Evolutionary conservation across 2,329 filamentous ascomycete genomes (phyloP), one percentile per base, ranked within the genome.

Genomic region (Verticillium alfalfae): DNA sequence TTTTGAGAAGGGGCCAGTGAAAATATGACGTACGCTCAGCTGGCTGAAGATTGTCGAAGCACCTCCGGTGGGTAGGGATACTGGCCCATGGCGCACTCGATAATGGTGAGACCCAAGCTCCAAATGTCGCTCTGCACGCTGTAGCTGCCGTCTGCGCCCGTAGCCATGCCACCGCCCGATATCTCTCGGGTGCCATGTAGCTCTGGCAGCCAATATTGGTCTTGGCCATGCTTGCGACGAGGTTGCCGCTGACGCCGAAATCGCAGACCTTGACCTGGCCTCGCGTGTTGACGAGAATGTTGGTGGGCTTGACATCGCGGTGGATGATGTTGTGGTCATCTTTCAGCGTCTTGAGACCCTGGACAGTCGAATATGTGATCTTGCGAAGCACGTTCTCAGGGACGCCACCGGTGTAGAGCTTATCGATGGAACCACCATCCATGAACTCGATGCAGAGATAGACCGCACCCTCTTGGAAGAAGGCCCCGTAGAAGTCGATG

Each of bases 381-480:
- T 97, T 98, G 60, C 88, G 87, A 59, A 99, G 79, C 0, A 99
- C 88, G 52, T 85, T 86, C 73, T 99, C 95, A 0, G 95, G 93
- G 10, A 99, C 89, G 55, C 95, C 95, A 63, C 93, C 92, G 12
- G 85, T 85, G 73, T 99, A 99, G 13, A 99, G 79, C 75, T 97
- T 97, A 81, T 99, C 95, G 71, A 98, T 93, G 41, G 93, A 98
- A 8, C 95, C 95, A 56, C 95, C 95, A 72, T 99, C 93, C 95
- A 99, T 99, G 76, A 93, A 97, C 77, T 99, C 95, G 74, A 99
- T 97, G 77, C 95, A 99, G 75, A 99, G 98, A 76, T 99, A 99
- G 1, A 99, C 95, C 0, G 95, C 95, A 34, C 95, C 94, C 78
- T 99, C 95, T 72, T 99, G 95, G 81, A 97, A 99, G 74, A 99